Evolutionary conservation across 2,329 filamentous ascomycete species (phyloP).

Genomic region (Trichoderma sp.): DNA sequence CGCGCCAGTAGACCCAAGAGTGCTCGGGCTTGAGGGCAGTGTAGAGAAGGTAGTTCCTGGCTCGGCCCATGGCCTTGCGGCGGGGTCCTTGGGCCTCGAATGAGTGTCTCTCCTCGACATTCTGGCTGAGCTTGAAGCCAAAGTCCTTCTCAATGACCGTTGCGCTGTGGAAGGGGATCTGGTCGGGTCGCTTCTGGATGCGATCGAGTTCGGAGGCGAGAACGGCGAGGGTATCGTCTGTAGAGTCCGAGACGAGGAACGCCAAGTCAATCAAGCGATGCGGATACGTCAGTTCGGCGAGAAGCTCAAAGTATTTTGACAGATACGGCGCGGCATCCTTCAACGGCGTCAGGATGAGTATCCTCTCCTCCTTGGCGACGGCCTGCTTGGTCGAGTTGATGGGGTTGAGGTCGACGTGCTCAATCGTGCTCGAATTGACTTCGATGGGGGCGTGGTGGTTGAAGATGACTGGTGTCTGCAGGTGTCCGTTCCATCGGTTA

Average conservation of each 20-base stretch:
- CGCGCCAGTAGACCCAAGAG: slow-evolving; percentile 98
- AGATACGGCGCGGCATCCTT: slow-evolving; percentile 85
- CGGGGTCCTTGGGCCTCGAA: slow-evolving; percentile 88
- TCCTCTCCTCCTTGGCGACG: slow-evolving; percentile 75
- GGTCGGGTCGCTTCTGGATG: slow-evolving; percentile 78
- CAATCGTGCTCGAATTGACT: slow-evolving; percentile 78
- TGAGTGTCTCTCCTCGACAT: slow-evolving; percentile 78
- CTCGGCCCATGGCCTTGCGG: slow-evolving; percentile 85
- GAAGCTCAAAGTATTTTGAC: slow-evolving; percentile 88
- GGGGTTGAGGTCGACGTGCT: slow-evolving; percentile 80
- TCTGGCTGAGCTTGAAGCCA: slow-evolving; percentile 71
- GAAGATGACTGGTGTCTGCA: slow-evolving; percentile 91
- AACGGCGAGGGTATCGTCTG: slow-evolving; percentile 87
- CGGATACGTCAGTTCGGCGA: slow-evolving; percentile 87
- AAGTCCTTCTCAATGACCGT: slow-evolving; percentile 92
- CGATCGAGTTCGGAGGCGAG: slow-evolving; percentile 83
- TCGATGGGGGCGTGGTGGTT: slow-evolving; percentile 90
- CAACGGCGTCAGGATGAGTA: slow-evolving; percentile 89
- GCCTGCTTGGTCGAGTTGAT: slow-evolving; percentile 81
- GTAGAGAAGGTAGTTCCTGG: slow-evolving; percentile 87
- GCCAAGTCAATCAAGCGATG: slow-evolving; percentile 93
- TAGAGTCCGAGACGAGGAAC: slow-evolving; percentile 90
- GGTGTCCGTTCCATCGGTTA: slow-evolving; percentile 82
- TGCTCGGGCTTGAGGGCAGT: slow-evolving; percentile 88
- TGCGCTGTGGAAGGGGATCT: slow-evolving; percentile 81